Evolutionary conservation across 106 monocot species (phyloP), one percentile per base, ranked within the genome.

Genomic region (Xerophyta viscosa): DNA sequence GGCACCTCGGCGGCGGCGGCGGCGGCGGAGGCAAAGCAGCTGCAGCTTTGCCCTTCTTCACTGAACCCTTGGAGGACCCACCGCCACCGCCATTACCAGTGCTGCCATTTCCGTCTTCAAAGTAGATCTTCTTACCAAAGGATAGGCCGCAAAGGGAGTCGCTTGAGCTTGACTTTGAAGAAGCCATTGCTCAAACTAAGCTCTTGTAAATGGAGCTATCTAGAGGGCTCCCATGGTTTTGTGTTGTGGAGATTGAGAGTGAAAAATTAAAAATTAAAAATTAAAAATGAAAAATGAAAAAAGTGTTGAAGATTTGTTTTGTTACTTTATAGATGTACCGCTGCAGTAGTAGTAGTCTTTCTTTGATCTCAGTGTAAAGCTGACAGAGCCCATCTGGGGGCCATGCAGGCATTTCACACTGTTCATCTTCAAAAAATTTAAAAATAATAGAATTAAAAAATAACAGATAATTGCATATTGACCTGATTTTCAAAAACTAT

Each of bases 41-140:
- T 45, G 22, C 56, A 10, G 56, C 65, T 51, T 72, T 77, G 20
- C 71, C 76, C 48, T 69, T 77, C 62, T 56, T 82, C 12, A 17
- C 14, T 14, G 55, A 15, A n/a, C 56, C 29, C 19, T 23, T 20
- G 27, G 66, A 33, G 37, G 46, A 24, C 42, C 23, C 20, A 1
- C 60, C 48, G 33, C 33, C 33, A 10, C 33, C 10, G 33, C 33
- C 33, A 10, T 10, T 10, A 10, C 33, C 33, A 25, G 55, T 62
- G 10, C 33, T 10, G 10, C 33, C 33, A 10, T 5, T 33, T 29
- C 50, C 76, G 51, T 87, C 87, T 46, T 87, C 82, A 31, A 87
- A 87, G 62, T 82, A 87, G 58, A 87, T 78, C 75, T 82, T 87
- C 24, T 78, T 78, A 31, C 87, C 87, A 37, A 87, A 82, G 57